Base-by-base conservation (phyloP, 1,284 basidiomycete genomes). In the Pyrrhoderma lamaoense region DNA sequence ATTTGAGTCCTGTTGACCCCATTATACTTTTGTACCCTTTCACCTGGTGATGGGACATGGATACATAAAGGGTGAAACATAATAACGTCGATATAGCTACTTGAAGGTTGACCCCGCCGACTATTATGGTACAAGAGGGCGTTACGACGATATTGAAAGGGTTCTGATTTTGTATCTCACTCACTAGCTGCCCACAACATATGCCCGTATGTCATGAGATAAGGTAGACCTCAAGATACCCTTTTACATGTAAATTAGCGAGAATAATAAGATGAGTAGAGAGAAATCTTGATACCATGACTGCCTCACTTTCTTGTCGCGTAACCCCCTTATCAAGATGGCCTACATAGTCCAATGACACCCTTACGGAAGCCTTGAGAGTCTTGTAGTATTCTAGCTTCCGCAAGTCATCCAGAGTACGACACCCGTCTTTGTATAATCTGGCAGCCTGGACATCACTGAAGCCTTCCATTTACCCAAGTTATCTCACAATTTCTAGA, bases 71-170 rank as follows among this genome's bases (percentile, higher is more conserved):
- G 58, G 51, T 64, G 60, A 18, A 59, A 51, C 25, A 65, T 23
- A 43, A 65, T 56, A 47, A 66, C 36, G 25, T 58, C 53, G 36
- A 64, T 54, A 21, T 45, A 51, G 31, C 57, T 46, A 38, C 58
- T 45, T 3, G 50, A 47, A 22, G 54, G 1, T 8, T 51, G 45
- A 14, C 57, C 59, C 8, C 63, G 60, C 8, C 64, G 64, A 50
- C 64, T 65, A 44, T 18, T n/a, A 25, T 25, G 27, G 21, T 16
- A 37, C 42, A 13, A 35, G 45, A 40, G 19, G 38, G 5, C 18
- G 38, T 22, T 45, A 14, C 21, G 13, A 27, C 3, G 19, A 14
- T 7, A 40, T 25, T 8, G 25, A 36, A 31, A 11, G 27, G 31
- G 23, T 14, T 14, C n/a, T 8, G 21, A 22, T 1, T 47, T 11